Evolutionary conservation across 345 rosid species (phyloP).

Genomic region (Gynandropsis gynandra): DNA sequence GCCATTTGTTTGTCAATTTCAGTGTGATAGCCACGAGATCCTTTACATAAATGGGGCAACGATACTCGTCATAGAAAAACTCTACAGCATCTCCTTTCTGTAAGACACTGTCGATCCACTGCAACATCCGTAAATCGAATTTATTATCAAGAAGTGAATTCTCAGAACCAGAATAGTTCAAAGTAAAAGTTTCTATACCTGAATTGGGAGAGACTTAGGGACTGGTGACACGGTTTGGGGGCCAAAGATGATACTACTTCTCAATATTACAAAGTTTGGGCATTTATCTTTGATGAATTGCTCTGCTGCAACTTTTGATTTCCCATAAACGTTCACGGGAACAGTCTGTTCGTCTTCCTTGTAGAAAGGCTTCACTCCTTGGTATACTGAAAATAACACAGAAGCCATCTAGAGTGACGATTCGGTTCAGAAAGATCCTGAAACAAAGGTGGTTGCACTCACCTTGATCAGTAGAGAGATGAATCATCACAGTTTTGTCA

Average conservation of each 20-base stretch:
- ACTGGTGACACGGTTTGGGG: constrained; percentile 84
- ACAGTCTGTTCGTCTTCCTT: constrained; percentile 76
- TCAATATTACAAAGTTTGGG: constrained; percentile 62
- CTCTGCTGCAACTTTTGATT: constrained; percentile 85
- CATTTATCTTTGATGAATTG: constrained; percentile 46
- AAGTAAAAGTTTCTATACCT: constrained; percentile 33
- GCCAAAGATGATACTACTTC: constrained; percentile 84
- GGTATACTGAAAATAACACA: constrained; percentile 48
- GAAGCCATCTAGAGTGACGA: not conserved
- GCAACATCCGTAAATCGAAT: constrained; percentile 18
- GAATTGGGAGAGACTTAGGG: constrained; percentile 79
- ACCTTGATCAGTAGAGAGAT: constrained; percentile 95
- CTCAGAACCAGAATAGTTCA: not conserved
- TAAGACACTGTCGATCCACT: constrained; percentile 84
- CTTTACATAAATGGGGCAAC: constrained; percentile 81
- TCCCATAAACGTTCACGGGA: constrained; percentile 81
- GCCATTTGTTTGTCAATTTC: constrained; percentile 46
- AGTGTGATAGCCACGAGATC: constrained; percentile 52
- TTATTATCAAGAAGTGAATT: not conserved
- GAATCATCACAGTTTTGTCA: constrained; percentile 47
- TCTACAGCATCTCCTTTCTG: constrained; percentile 58
- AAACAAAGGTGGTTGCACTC: not conserved
- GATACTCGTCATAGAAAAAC: constrained; percentile 75
- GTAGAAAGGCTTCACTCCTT: constrained; percentile 82
- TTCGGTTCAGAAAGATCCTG: not conserved